phyloP scores from a whole-genome alignment of 1,139 yeast species.

The Chernovozyma sophiae-reginae region DNA sequence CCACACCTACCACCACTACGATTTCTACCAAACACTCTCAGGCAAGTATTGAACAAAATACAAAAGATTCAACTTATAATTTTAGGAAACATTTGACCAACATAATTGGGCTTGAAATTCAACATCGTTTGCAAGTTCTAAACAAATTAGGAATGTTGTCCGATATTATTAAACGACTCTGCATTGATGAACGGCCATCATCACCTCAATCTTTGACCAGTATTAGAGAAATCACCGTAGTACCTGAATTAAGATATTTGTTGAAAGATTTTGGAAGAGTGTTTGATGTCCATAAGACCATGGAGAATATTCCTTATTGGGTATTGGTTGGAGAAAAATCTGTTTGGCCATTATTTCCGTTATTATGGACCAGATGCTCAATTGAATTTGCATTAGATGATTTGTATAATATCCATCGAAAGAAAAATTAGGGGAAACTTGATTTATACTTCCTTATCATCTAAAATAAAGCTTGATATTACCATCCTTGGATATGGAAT shows the following conservation, averaged over 20 bases:
- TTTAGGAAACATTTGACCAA: conserved; percentile 33
- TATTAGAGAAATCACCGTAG: conserved; percentile 74
- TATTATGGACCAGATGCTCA: conserved; percentile 83
- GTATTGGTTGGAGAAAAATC: conserved; percentile 85
- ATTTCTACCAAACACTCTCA: conserved; percentile 4
- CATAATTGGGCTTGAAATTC: conserved; percentile 57
- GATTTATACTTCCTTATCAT: conserved; percentile 13
- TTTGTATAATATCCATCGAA: conserved; percentile 52
- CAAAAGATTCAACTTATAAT: conserved; percentile 29
- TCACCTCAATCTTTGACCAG: conserved; percentile 53
- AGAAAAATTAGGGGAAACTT: conserved; percentile 15
- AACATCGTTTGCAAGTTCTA: conserved; percentile 77
- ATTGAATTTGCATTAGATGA: conserved; percentile 88
- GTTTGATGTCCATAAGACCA: conserved; percentile 66
- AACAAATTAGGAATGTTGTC: conserved; percentile 77
- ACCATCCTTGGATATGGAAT: conserved; percentile 55
- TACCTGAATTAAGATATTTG: conserved; percentile 75
- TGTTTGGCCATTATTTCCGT: conserved; percentile 88
- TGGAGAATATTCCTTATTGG: conserved; percentile 85
- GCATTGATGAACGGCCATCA: conserved; percentile 85
- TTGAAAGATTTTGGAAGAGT: conserved; percentile 66
- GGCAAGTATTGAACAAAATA: conserved; percentile 19
- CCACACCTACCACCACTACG: conserved; percentile 2
- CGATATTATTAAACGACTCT: conserved; percentile 64
- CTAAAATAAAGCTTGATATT: conserved; percentile 42